Conservation (phyloP, 2,329 filamentous ascomycete species). For the Hymenoscyphus infarciens region DNA sequence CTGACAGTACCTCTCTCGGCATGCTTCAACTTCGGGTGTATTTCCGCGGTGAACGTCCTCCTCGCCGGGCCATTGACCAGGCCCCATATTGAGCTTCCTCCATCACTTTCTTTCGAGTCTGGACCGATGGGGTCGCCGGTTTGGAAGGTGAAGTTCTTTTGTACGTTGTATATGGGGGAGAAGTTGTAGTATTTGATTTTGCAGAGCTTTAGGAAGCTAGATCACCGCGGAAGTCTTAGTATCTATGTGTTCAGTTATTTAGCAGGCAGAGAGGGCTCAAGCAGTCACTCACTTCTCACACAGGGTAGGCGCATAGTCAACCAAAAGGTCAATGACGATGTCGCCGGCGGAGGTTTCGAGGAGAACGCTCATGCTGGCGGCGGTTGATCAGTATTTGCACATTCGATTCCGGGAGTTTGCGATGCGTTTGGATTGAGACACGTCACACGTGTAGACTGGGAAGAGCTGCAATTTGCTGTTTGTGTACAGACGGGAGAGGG, state of each 20-base stretch:
- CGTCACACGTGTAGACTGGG: neutral
- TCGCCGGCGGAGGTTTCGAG: conserved; percentile 91
- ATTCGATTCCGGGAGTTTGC: conserved; percentile 1
- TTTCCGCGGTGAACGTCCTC: conserved; percentile 77
- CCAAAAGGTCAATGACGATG: conserved; percentile 88
- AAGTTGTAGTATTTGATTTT: conserved; percentile 99
- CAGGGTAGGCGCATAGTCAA: conserved; percentile 83
- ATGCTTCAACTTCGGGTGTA: conserved; percentile 86
- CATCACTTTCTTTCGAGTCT: conserved; percentile 78
- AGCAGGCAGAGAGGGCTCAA: conserved; percentile 18
- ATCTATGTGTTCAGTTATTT: conserved; percentile 49
- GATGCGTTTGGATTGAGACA: neutral
- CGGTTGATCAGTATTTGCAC: neutral
- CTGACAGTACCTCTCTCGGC: conserved; percentile 86
- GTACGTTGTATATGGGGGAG: conserved; percentile 83
- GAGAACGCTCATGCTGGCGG: conserved; percentile 74
- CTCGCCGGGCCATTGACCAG: conserved; percentile 65
- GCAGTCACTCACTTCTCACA: conserved; percentile 82
- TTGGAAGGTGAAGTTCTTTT: conserved; percentile 95
- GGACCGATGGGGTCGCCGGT: conserved; percentile 92
- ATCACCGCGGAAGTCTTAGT: conserved; percentile 47
- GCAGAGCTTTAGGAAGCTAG: conserved; percentile 94
- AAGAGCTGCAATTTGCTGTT: conserved; percentile 1
- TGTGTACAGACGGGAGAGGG: neutral
- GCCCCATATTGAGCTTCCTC: conserved; percentile 91